Conservation (phyloP, 768 basidiomycete species). For the Boletus sensibilis region DNA sequence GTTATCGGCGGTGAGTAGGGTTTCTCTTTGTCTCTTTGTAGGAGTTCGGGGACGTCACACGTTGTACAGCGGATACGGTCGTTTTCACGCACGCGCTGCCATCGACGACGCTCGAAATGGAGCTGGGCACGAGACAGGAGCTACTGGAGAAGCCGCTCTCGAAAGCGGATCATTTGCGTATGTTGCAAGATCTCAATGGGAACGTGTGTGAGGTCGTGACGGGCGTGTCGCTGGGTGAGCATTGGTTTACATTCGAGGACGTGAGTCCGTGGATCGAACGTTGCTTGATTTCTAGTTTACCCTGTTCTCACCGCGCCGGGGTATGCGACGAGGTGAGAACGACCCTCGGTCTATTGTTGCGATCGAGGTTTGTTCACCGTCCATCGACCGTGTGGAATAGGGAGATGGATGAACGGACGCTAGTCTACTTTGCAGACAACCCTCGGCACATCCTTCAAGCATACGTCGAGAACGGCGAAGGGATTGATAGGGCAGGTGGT, state of each 20-base stretch:
- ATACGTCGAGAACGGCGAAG: slow-evolving; percentile 85
- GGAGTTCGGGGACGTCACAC: not conserved
- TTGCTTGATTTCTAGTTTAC: slow-evolving; percentile 46
- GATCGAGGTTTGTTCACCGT: not conserved
- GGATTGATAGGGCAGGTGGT: slow-evolving; percentile 85
- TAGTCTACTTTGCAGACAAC: slow-evolving; percentile 76
- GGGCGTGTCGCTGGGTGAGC: slow-evolving; percentile 79
- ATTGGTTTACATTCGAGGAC: not conserved
- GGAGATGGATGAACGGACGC: slow-evolving; percentile 77
- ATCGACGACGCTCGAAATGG: slow-evolving; percentile 45
- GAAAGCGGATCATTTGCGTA: slow-evolving; percentile 80
- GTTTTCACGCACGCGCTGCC: slow-evolving; percentile 80
- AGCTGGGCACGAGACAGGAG: slow-evolving; percentile 54
- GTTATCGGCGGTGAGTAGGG: slow-evolving; percentile 64
- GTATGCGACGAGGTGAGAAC: slow-evolving; percentile 59
- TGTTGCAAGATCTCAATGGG: slow-evolving; percentile 87
- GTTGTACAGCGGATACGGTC: slow-evolving; percentile 80
- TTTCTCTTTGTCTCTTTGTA: not conserved
- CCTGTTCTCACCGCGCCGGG: slow-evolving; percentile 76
- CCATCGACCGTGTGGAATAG: slow-evolving; percentile 33
- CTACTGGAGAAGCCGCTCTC: slow-evolving; percentile 85
- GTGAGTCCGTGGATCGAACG: not conserved
- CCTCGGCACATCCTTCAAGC: slow-evolving; percentile 59
- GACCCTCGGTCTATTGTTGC: not conserved
- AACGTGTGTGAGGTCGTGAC: slow-evolving; percentile 89